Evolutionary conservation across 306 rosid genomes (phyloP), one percentile per base, ranked within the genome.

Genomic region (Medicago truncatula): DNA sequence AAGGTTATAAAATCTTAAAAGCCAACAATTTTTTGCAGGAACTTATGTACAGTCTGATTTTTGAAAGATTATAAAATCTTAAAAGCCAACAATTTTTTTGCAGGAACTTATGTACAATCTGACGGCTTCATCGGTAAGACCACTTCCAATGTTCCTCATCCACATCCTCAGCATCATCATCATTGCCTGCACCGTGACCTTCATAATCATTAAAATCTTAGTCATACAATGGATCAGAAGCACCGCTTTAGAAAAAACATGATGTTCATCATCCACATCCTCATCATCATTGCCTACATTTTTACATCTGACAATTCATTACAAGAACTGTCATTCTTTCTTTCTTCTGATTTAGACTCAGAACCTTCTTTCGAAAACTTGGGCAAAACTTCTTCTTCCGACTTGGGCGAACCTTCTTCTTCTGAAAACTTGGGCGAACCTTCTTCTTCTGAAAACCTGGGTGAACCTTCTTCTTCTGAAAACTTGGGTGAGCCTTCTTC

Each of bases 71-170:
- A 23, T 31, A 31, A 31, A 4, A 31, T 3, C 6, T 44, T 44
- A 44, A 44, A 46, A 12, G 28, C 52, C 36, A 12, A 10, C 67
- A 52, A 46, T 72, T 50, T 25, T 56, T 15, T 69, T n/a, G 23
- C 64, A 23, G 16, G 18, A 53, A 53, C 20, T 60, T 60, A 40
- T 46, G 54, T 16, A 65, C 40, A 67, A 64, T 50, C 63, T n/a
- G 46, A 49, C 18, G 50, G 25, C 69, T 70, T 86, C 75, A 85
- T 80, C 81, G 40, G 75, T 70, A 54, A 50, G 85, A 83, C 75
- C 85, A 75, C 79, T 83, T 71, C 81, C 77, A 77, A 76, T 78
- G 80, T 75, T 85, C 87, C 44, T 58, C 82, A 44, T 86, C 82
- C 46, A 2, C 71, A 39, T 68, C 78, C 50, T 73, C 77, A 21